These are phyloP conservation scores for Plasmopara viticola DNA, from an alignment of 352 stramenopile species.

Conservation along the genomic window DNA sequence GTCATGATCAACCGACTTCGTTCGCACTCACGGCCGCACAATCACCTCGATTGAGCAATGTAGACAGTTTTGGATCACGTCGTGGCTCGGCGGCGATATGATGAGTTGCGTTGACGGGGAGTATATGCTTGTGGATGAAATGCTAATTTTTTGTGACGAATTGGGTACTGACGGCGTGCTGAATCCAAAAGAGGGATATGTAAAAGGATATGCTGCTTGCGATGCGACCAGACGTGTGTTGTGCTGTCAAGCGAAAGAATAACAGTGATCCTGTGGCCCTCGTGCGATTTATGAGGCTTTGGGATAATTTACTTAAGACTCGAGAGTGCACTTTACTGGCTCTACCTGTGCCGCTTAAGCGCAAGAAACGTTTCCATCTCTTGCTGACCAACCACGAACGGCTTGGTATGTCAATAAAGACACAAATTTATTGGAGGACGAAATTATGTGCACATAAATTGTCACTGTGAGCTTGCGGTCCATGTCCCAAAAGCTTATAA, in stretches of 20 bases:
- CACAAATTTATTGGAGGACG: conserved; percentile 84
- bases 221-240: conserved; percentile 69
- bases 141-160: conserved; percentile 80
- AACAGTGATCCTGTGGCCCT: conserved; percentile 77
- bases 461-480: conserved; percentile 78
- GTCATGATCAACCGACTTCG: no score
- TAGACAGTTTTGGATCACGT: no score
- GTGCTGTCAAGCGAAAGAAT: conserved; percentile 73
- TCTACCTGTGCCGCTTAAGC: conserved; percentile 69
- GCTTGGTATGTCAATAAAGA: conserved; percentile 81
- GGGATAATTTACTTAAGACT: conserved; percentile 79
- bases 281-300: conserved; percentile 75
- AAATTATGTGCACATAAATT: conserved; percentile 85
- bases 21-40: no score
- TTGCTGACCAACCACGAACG: conserved; percentile 81
- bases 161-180: conserved; percentile 47
- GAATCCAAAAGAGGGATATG: conserved; percentile 54
- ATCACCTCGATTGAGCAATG: no score
- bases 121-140: no score
- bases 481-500: conserved; percentile 72
- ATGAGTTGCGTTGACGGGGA: no score
- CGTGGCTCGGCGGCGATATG: no score
- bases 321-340: conserved; percentile 75
- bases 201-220: conserved; percentile 75
- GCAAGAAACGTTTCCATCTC: conserved; percentile 82